Conservation (phyloP, 495 filamentous ascomycete species). For the Niebla homalea region DNA sequence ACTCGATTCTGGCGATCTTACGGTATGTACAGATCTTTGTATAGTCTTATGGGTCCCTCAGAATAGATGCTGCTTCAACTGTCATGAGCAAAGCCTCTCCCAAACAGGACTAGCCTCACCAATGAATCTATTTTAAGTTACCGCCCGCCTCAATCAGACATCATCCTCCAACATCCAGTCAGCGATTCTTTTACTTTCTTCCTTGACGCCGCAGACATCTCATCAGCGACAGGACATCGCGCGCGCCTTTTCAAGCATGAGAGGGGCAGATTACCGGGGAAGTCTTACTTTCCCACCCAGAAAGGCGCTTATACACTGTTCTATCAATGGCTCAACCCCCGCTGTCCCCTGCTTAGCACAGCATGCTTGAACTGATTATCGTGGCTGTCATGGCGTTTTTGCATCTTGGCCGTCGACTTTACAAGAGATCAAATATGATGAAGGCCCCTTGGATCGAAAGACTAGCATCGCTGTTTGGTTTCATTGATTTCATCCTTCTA, state of each 20-base stretch:
- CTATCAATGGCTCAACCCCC: slow-evolving; percentile 11
- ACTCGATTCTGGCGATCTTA: too few species aligned
- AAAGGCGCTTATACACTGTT: slow-evolving; percentile 8
- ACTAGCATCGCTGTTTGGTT: not conserved
- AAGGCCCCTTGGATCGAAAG: slow-evolving; percentile 8
- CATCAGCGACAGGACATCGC: not conserved
- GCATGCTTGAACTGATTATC: not conserved
- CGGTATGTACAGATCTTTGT: too few species aligned
- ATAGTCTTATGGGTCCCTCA: too few species aligned
- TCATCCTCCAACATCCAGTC: not conserved
- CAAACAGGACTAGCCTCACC: too few species aligned
- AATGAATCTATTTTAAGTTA: too few species aligned
- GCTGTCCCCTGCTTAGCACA: slow-evolving; percentile 1
- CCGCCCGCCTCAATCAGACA: too few species aligned
- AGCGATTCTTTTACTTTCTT: too few species aligned
- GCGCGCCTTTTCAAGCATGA: slow-evolving; percentile 1
- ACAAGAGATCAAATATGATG: slow-evolving; percentile 3
- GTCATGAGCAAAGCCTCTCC: too few species aligned
- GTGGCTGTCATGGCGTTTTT: slow-evolving; percentile 4
- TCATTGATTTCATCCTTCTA: slow-evolving; percentile 7
- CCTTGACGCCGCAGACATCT: not conserved
- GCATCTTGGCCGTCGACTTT: not conserved
- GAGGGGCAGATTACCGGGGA: slow-evolving; percentile 3
- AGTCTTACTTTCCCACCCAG: not conserved
- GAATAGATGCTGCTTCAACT: too few species aligned